Base-by-base conservation (phyloP, 176 grass and related monocot species). In the Aegilops umbellulata region DNA sequence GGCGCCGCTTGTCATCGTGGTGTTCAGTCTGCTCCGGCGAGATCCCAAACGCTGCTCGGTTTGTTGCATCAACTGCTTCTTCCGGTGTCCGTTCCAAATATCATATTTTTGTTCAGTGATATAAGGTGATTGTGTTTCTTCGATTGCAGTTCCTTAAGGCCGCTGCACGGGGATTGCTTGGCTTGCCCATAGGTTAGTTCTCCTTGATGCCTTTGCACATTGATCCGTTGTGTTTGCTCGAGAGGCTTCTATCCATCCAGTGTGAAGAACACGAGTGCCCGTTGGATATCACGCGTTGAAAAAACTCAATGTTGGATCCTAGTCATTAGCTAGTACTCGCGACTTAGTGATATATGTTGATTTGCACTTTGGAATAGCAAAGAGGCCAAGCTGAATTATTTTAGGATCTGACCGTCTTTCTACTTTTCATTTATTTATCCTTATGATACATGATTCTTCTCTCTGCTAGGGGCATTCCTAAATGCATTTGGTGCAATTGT, bases 401-500 rank as follows among this genome's bases (percentile, higher is more conserved):
- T 55, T 22, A 83, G 7, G 58, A 35, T 39, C 3, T 80, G 5
- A 23, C 65, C 42, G 16, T 53, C 46, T 61, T 57, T 15, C 26
- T 6, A 0, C 0, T 42, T 87, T 68, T 77, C 29, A 30, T 87
- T 86, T 80, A 12, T 81, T 85, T 57, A 15, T 44, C 57, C 79
- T 88, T 76, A 76, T 61, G 15, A 0, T 62, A 62, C 49, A 75
- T 23, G 22, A 44, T 46, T 16, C 47, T 75, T 11, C 74, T 61
- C 19, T 62, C 60, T 91, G 61, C 31, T 39, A 99, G 97, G 97
- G 41, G 92, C 94, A 10, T 83, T 94, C 39, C 24, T 99, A 84
- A 99, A 99, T 90, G 92, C 97, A 86, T 96, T 96, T 91, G 94
- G 92, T 22, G 90, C 94, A n/a, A 88, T 99, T 55, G 94, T 96